Base-by-base conservation (phyloP, 2,329 filamentous ascomycete species). In the Ambrosiella cleistominuta region DNA sequence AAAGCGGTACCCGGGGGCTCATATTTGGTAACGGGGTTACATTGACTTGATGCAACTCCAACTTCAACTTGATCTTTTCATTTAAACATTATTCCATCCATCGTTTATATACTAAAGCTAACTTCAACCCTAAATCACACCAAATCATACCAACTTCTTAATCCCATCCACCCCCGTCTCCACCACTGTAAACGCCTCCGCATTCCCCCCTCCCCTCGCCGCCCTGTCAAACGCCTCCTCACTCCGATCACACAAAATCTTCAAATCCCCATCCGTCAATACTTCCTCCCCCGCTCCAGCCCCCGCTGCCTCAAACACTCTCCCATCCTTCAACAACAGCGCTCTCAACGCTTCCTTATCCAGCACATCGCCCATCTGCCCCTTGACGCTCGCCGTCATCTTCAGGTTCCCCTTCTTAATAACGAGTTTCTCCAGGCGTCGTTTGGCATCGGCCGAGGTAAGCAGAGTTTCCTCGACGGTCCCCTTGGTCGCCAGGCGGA, bases 371-470 rank as follows among this genome's bases (percentile, higher is more conserved):
- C 72, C 71, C 61, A 71, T 76, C 60, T 66, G 72, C 55, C 70
- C 65, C 57, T 75, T 73, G 63, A 79, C 74, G 64, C 82, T 82
- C 64, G 85, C 77, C 0, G 74, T 75, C 70, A 78, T 82, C 63
- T 77, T 81, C 69, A 94, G 91, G 4, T 86, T 83, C 1, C 91
- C 91, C 68, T 97, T 97, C 61, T 91, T 86, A 65, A 98, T 98
- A 6, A 98, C 88, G 0, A 98, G 75, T 67, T 96, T 95, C 68
- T 98, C 93, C 0, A 98, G 76, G 1, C 90, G 79, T 0, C 93
- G 83, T 70, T 98, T 98, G 1, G 86, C 88, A 64, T 96, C 89
- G 0, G 93, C 93, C 39, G 86, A 89, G 64, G 89, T 79, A 0
- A 97, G 79, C 0, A 97, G 75, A 5, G 82, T 83, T 66, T 96